Base-by-base conservation (phyloP, 2,329 filamentous ascomycete species). In the Alternaria rosae region DNA sequence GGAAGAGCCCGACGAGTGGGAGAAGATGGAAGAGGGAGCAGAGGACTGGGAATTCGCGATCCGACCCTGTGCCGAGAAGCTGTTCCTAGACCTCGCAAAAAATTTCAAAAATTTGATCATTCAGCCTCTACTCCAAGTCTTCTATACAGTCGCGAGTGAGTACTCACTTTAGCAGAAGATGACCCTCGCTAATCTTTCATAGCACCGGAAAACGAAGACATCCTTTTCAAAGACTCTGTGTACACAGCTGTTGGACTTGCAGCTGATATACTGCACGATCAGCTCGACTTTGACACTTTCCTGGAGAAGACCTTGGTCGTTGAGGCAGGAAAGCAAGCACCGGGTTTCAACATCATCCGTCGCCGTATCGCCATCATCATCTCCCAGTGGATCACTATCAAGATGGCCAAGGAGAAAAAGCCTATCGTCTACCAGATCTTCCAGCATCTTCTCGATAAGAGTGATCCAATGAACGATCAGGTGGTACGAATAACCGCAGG, bases 1-100 rank as follows among this genome's bases (percentile, higher is more conserved):
- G 75, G 91, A 96, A 74, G 93, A 97, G 60, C 93, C 94, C 0
- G 93, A 99, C 77, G 93, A 96, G 56, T 99, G 95, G 94, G 94
- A 97, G 78, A 90, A 92, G 67, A 89, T 91, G 71, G 93, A 97
- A 82, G 93, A 96, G 72, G 91, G 90, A 62, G 89, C 91, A 35
- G 92, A 93, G 69, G 78, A 79, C 62, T 98, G 92, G 86, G 93
- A 98, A 73, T 97, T 94, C 82, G 92, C 94, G 61, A 90, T 98
- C 55, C 89, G 94, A 30, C 92, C 94, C 3, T 98, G 94, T 76
- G 91, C 95, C 0, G 95, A 99, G 79, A 96, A 94, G 79, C 85
- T 99, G 13, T 97, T 98, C 79, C 85, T 97, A 69, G 94, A 97
- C 72, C 87, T 99, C 17, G 88, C 97, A 62, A 92, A 92, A 64